Base-by-base conservation (phyloP, 345 rosid genomes). In the Salix purpurea region DNA sequence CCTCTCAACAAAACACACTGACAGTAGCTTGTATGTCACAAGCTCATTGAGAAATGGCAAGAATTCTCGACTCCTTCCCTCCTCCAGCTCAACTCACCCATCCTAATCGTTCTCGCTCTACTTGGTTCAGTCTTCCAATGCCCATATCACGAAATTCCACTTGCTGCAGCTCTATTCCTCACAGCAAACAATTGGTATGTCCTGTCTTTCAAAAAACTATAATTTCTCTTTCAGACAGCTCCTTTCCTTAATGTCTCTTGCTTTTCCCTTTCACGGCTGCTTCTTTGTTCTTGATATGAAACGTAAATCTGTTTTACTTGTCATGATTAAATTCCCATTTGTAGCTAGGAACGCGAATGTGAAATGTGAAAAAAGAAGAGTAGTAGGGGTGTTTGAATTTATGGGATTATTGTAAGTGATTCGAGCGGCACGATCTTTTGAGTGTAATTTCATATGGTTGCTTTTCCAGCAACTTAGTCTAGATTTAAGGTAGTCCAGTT, bases 1-100 rank as follows among this genome's bases (percentile, higher is more conserved):
- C n/a, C 48, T 24, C 36, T 74, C 70, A 18, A 12, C 67, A 26
- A 1, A 6, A n/a, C 52, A 9, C 28, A 28, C 46, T 11, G 12
- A 34, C 40, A 65, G 5, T 21, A 1, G 58, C 6, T 44, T 13
- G 50, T 12, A 0, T 23, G 52, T n/a, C n/a, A 9, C 24, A 6
- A 39, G 12, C 71, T 52, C 34, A 34, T 67, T 48, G 36, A 66
- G 67, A 70, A 69, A 79, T 74, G 82, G 78, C 82, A 2, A 36
- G 54, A 69, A 36, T 74, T 74, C 74, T 62, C 0, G 74, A 74
- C 19, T 79, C 74, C 10, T 32, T 61, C 12, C 67, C 18, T 6
- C 56, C 58, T 54, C 67, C 60, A 21, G 13, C 65, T 69, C 70
- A 62, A 0, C 66, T 74, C 42, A 4, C 28, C 8, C 34, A 68